Percentiles rank a stretch among this genome's conserved stretches.
phyloP scores from a whole-genome alignment of 495 filamentous ascomycete species.

The Trichocladium antarcticum region DNA sequence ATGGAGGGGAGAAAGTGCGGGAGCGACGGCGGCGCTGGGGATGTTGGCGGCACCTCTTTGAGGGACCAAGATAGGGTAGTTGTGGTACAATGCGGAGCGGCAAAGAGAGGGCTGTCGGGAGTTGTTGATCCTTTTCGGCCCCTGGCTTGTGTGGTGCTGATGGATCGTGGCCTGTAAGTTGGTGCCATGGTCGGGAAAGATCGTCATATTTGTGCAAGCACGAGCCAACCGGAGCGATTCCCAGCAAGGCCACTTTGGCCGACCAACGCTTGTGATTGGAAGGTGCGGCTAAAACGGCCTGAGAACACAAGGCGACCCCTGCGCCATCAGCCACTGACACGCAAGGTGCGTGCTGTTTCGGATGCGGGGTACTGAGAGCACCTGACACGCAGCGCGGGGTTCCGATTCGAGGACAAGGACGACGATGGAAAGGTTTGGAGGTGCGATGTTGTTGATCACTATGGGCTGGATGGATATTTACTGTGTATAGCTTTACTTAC shows the following conservation, averaged over 20 bases:
- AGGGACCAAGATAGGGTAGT: background rate
- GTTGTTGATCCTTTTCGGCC: background rate
- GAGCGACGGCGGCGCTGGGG: too few species aligned
- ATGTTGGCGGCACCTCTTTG: too few species aligned
- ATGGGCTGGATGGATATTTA: too few species aligned
- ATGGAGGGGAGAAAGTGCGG: background rate
- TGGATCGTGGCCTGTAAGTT: slow-evolving; percentile 1
- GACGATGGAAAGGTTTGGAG: too few species aligned
- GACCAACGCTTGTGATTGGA: background rate
- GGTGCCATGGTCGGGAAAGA: slow-evolving; percentile 1
- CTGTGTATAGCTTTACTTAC: too few species aligned
- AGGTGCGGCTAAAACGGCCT: slow-evolving; percentile 2
- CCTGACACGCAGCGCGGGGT: slow-evolving; percentile 7
- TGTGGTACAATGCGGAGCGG: background rate
- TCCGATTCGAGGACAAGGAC: too few species aligned
- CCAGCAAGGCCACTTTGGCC: background rate
- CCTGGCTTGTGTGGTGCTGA: background rate
- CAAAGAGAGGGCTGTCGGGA: background rate
- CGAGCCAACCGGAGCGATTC: too few species aligned
- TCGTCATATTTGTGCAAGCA: too few species aligned
- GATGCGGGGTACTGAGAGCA: slow-evolving; percentile 13
- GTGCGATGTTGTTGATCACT: too few species aligned
- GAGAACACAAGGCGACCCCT: background rate
- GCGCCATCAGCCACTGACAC: slow-evolving; percentile 14
- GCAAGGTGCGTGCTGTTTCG: background rate